Base-by-base conservation (phyloP, 805 yeast genomes). In the Pichia paraexigua region DNA sequence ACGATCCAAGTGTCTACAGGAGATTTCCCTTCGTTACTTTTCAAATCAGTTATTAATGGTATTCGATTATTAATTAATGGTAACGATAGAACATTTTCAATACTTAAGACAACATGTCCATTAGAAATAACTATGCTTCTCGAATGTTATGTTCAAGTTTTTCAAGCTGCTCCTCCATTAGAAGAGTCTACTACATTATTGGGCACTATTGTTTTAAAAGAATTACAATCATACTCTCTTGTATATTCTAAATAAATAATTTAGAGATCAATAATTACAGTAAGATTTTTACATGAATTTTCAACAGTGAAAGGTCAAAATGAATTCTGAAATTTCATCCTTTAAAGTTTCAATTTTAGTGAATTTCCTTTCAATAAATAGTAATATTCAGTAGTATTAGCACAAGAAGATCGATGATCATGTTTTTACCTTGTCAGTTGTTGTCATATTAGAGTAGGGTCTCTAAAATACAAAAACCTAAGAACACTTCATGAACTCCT, bases 31-130 rank as follows among this genome's bases (percentile, higher is more conserved):
- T 35, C 21, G 11, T 44, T 47, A 12, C 41, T 53, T 0, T 54
- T 59, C 46, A 49, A 51, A n/a, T 42, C 56, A 4, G 37, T 51
- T 18, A 41, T 52, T 3, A 53, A 53, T 22, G 45, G 59, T 40
- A 17, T 49, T 8, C 28, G 48, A 2, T 21, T 43, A 2, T 13
- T 55, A 7, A 27, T 55, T 3, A 17, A 39, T 10, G 47, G 53
- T 13, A 55, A 55, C 25, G 56, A 47, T 10, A 35, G 37, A 11
- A 41, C 52, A n/a, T 27, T 53, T 8, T 18, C 40, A 8, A 32
- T 55, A 20, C 11, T 55, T 9, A 28, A 35, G 35, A n/a, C 48
- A 2, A 40, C 45, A 15, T 18, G 43, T 9, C 4, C 25, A 6
- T 13, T 47, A 6, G 50, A 51, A 21, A 1, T 51, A 1, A 25